Evolutionary conservation across 768 basidiomycete species (phyloP), one percentile per base, ranked within the genome.

Genomic region (Coprinopsis cinerea): DNA sequence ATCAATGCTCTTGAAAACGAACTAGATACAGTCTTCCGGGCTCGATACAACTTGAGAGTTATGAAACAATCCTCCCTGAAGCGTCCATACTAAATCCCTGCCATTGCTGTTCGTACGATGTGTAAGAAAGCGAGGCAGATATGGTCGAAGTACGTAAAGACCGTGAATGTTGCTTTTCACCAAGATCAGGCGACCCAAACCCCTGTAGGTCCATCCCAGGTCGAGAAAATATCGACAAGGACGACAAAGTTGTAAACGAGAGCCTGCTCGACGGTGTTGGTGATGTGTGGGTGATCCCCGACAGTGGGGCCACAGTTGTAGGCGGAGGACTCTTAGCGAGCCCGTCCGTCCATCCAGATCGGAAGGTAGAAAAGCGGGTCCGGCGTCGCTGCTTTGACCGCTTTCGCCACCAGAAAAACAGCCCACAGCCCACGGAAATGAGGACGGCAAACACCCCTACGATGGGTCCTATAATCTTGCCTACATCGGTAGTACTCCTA

Each of bases 21-120:
- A n/a, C n/a, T n/a, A n/a, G n/a, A n/a, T n/a, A n/a, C n/a, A n/a
- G n/a, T n/a, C n/a, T n/a, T n/a, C n/a, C n/a, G n/a, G n/a, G n/a
- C n/a, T n/a, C n/a, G n/a, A n/a, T n/a, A n/a, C n/a, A n/a, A n/a
- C n/a, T n/a, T n/a, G n/a, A n/a, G n/a, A n/a, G n/a, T n/a, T n/a
- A n/a, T n/a, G n/a, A n/a, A n/a, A n/a, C n/a, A n/a, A n/a, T n/a
- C n/a, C n/a, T n/a, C n/a, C n/a, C 30, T 32, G 7, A 7, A 15
- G 15, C 30, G 7, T 9, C 30, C 6, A 40, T 17, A 1, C 35
- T 26, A 5, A 32, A 9, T 5, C n/a, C 18, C n/a, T 40, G 24
- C 47, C 47, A 48, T 23, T 48, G 25, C 18, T 48, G 47, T 36
- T 44, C 41, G 34, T 35, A 23, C 17, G 48, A 42, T 22, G 27